A percentile compares a stretch with the other conserved stretches of the same genome.
Conservation (phyloP, 345 rosid genomes). For the Pelargonium nanum region DNA sequence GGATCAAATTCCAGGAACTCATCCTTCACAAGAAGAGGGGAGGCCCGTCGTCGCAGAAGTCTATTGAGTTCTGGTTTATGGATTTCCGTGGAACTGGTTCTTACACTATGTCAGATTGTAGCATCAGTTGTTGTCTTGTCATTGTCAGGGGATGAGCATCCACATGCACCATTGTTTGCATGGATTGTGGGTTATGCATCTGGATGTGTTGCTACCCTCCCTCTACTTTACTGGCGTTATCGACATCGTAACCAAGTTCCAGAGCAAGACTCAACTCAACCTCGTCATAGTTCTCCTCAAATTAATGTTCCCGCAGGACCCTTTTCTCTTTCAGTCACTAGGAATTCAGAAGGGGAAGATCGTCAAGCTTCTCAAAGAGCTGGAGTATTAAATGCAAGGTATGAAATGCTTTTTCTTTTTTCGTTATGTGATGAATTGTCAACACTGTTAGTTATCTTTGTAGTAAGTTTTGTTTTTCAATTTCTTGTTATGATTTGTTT, state of each 20-base stretch:
- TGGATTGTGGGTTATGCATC: slow-evolving; percentile 93
- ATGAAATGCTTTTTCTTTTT: slow-evolving; percentile 8
- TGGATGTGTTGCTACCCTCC: slow-evolving; percentile 85
- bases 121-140: slow-evolving; percentile 73
- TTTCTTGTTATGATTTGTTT: too few relatives aligned
- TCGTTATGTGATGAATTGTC: neutral
- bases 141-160: slow-evolving; percentile 67
- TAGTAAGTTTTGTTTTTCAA: neutral
- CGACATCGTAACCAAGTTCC: slow-evolving; percentile 51
- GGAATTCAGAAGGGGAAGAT: slow-evolving; percentile 62
- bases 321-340: slow-evolving; percentile 56
- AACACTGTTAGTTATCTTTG: neutral
- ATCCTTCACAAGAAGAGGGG: slow-evolving; percentile 43
- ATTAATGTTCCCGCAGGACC: slow-evolving; percentile 71
- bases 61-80: slow-evolving; percentile 83
- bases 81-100: slow-evolving; percentile 73
- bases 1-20: slow-evolving; percentile 43
- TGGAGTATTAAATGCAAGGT: slow-evolving; percentile 61
- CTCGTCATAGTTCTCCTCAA: slow-evolving; percentile 46
- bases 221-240: slow-evolving; percentile 86
- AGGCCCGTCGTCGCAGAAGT: slow-evolving; percentile 65
- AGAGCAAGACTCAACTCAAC: slow-evolving; percentile 63
- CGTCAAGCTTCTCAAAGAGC: slow-evolving; percentile 40
- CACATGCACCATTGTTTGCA: slow-evolving; percentile 59
- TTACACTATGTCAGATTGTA: slow-evolving; percentile 79